Base-by-base conservation (phyloP, 2,329 filamentous ascomycete genomes). In the Mollisiaceae sp. region DNA sequence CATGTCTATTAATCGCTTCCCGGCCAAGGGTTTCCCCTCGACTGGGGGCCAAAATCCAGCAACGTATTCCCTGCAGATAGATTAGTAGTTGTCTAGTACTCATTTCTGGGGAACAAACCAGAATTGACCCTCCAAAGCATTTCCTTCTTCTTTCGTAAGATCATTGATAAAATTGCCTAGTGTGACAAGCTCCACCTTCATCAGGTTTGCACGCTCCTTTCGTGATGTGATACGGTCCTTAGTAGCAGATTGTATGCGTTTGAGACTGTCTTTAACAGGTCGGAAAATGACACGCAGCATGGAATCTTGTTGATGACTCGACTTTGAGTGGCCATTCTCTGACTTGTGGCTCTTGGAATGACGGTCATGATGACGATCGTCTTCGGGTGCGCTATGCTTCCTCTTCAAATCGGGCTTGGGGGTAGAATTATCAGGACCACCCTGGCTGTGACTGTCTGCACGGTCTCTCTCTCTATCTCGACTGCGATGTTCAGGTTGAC, bases 91-190 rank as follows among this genome's bases (percentile, higher is more conserved):
- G 41, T 41, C 41, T 22, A 24, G 12, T 18, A 36, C 59, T 20
- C n/a, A 18, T 4, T 18, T 39, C 43, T 39, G 27, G 22, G 15
- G 22, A 54, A 32, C 22, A 58, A 71, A 77, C 75, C 75, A 77
- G 62, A 77, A 74, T 57, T 70, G 71, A 8, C 65, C 58, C 43
- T 69, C 67, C 8, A 77, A 66, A 45, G 71, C 70, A 22, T 71
- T 68, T 8, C 69, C 69, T 60, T 73, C 70, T 55, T 70, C 69
- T 18, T 74, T 73, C 57, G 69, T 62, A 45, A 76, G 65, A 45
- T 78, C 79, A 59, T 85, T 83, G 67, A 90, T 84, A 71, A 88
- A 89, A 63, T 85, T 83, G 61, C 88, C 88, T 75, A 90, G 87
- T 4, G 82, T 82, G 50, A 88, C 80, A 43, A 90, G 78, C 72